phyloP scores from a whole-genome alignment of 495 filamentous ascomycete genomes.

The Aspergillus baeticus region DNA sequence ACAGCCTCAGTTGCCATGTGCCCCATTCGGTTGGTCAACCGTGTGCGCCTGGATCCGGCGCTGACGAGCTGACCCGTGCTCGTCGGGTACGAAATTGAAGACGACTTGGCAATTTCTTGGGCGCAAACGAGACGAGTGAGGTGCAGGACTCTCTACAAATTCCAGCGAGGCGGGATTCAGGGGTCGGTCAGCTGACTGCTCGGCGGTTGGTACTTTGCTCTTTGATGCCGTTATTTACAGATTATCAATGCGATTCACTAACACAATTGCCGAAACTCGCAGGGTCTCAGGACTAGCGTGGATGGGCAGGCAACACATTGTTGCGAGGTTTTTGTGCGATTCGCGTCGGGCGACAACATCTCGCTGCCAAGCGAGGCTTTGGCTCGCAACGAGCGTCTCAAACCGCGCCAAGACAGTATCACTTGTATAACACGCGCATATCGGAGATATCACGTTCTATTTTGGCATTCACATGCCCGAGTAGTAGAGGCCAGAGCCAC shows the following conservation, averaged over 20 bases:
- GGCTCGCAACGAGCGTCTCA: slow-evolving; percentile 4
- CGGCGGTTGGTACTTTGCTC: not conserved
- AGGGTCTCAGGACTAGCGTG: not conserved
- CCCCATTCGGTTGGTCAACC: slow-evolving; percentile 2
- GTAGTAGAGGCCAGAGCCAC: not conserved
- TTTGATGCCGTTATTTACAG: not conserved
- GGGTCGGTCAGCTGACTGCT: not conserved
- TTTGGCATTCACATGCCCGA: not conserved
- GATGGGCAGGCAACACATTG: not conserved
- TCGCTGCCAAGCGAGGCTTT: slow-evolving; percentile 5
- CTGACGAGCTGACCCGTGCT: slow-evolving; percentile 11
- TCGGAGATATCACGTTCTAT: not conserved
- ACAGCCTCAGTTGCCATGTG: slow-evolving; percentile 22
- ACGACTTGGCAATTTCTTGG: slow-evolving; percentile 11
- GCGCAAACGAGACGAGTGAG: not conserved
- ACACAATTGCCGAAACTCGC: not conserved
- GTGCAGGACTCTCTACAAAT: not conserved
- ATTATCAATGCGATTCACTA: not conserved
- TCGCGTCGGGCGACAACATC: not conserved
- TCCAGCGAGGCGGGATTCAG: slow-evolving; percentile 7
- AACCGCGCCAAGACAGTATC: not conserved
- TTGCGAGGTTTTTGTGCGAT: not conserved
- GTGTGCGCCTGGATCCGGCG: slow-evolving; percentile 2
- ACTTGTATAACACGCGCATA: not conserved
- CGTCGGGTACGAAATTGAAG: slow-evolving; percentile 7